These are phyloP conservation scores for Penicillium paneum DNA, from an alignment of 2,329 filamentous ascomycete genomes.

Conservation along the genomic window DNA sequence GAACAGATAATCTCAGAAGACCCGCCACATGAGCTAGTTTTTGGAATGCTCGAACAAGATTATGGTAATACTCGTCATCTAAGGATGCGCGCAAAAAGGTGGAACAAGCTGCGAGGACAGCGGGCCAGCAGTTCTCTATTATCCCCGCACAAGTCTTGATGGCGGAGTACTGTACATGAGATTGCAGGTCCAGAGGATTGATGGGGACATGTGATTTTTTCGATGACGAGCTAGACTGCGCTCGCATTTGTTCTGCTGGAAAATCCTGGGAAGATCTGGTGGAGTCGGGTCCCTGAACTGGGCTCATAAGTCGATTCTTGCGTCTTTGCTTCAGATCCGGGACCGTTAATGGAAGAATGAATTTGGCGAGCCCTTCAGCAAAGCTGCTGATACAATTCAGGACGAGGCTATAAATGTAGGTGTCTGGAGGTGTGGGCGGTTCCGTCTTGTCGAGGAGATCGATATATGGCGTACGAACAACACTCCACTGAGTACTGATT, in stretches of 20 bases:
- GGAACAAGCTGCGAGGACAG: constrained; percentile 88
- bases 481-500: constrained; percentile 89
- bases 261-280: constrained; percentile 27
- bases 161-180: constrained; percentile 67
- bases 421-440: constrained; percentile 77
- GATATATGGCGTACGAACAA: constrained; percentile 79
- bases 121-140: constrained; percentile 92
- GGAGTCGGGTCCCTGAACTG: constrained; percentile 38
- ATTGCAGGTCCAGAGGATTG: constrained; percentile 74
- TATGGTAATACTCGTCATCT: constrained; percentile 91
- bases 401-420: constrained; percentile 87
- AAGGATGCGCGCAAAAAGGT: constrained; percentile 90
- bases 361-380: constrained; percentile 89
- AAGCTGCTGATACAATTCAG: constrained; percentile 85
- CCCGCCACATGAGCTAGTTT: constrained; percentile 94
- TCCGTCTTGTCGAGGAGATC: constrained; percentile 93
- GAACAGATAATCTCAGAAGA: constrained; percentile 75
- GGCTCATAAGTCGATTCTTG: constrained; percentile 36
- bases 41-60: constrained; percentile 86
- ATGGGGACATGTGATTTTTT: constrained; percentile 54
- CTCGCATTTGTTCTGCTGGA: constrained; percentile 30
- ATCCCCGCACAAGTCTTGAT: constrained; percentile 76
- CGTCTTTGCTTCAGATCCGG: constrained; percentile 62
- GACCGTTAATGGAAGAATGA: constrained; percentile 86
- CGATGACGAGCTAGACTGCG: constrained; percentile 20